A percentile compares a stretch with the other conserved stretches of the same genome.
These are phyloP conservation scores for Paragyromitra xinjiangensis DNA, from an alignment of 495 filamentous ascomycete species.

Conservation along the genomic window DNA sequence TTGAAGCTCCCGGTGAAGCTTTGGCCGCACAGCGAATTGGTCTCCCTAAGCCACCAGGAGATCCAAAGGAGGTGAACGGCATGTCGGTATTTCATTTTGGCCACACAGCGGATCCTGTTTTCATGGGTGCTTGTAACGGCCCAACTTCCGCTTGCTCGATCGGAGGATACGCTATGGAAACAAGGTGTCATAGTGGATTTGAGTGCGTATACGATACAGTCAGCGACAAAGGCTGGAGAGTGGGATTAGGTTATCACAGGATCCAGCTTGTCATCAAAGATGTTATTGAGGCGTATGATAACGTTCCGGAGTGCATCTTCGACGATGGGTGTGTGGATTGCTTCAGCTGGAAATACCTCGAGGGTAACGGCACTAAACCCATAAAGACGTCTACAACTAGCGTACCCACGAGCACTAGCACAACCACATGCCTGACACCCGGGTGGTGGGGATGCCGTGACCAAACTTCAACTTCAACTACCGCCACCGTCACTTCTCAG, in stretches of 20 bases:
- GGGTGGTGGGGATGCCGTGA: conserved; percentile 78
- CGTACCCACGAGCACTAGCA: conserved; percentile 62
- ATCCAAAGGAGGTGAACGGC: conserved; percentile 72
- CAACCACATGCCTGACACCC: conserved; percentile 67
- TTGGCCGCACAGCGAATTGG: conserved; percentile 84
- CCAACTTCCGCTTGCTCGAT: conserved; percentile 86
- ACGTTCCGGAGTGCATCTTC: conserved; percentile 74
- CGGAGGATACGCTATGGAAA: conserved; percentile 94
- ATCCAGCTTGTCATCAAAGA: conserved; percentile 85
- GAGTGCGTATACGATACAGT: conserved; percentile 94
- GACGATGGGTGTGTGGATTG: conserved; percentile 88
- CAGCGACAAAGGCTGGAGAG: conserved; percentile 85
- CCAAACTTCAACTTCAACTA: conserved; percentile 62
- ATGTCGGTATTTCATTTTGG: conserved; percentile 82
- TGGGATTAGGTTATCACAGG: conserved; percentile 83
- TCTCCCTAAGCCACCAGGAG: conserved; percentile 82
- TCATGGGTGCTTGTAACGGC: conserved; percentile 91
- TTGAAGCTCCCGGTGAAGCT: conserved; percentile 89
- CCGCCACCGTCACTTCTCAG: conserved; percentile 51
- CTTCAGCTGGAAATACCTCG: conserved; percentile 90
- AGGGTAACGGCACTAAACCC: conserved; percentile 82
- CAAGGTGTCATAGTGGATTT: conserved; percentile 84
- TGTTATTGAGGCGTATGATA: conserved; percentile 81
- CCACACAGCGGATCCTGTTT: conserved; percentile 94
- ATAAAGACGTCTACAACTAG: conserved; percentile 70